A percentile compares a stretch with the other conserved stretches of the same genome.
These are phyloP conservation scores for Cnidoscolus chayamansa DNA, from an alignment of 441 rosid genomes.

Conservation along the genomic window DNA sequence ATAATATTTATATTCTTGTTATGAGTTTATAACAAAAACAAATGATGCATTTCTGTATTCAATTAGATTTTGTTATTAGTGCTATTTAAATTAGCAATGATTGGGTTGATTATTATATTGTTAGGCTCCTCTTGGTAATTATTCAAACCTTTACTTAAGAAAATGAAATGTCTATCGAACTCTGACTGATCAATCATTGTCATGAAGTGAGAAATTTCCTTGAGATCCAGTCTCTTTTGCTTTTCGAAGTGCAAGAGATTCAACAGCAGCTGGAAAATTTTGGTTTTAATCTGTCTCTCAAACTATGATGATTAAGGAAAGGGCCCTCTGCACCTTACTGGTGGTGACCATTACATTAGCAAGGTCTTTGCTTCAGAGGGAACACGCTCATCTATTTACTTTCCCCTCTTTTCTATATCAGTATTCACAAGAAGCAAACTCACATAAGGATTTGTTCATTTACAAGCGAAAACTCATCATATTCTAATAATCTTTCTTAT, in stretches of 20 bases:
- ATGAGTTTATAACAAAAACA: constrained; percentile 34
- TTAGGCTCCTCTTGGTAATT: background rate
- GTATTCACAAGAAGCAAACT: no score
- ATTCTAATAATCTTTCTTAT: no score
- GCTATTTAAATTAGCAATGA: constrained; percentile 15
- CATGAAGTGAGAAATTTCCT: background rate
- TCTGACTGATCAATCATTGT: background rate
- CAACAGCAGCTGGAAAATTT: background rate
- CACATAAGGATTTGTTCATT: no score
- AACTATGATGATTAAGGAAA: no score
- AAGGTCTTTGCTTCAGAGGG: no score
- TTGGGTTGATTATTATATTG: constrained; percentile 10
- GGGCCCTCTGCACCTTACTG: no score
- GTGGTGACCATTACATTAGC: no score
- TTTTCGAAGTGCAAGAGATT: background rate
- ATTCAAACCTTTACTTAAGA: background rate
- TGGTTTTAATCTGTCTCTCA: background rate
- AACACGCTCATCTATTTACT: no score
- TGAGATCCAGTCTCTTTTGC: background rate
- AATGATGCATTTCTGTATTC: constrained; percentile 10
- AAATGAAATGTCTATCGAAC: background rate
- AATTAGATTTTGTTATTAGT: constrained; percentile 10
- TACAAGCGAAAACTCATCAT: no score
- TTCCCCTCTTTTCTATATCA: no score
- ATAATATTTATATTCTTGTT: constrained; percentile 16